Evolutionary conservation across 1,139 yeast species (phyloP), one percentile per base, ranked within the genome.

Genomic region (Lodderomyces jiufengensis): DNA sequence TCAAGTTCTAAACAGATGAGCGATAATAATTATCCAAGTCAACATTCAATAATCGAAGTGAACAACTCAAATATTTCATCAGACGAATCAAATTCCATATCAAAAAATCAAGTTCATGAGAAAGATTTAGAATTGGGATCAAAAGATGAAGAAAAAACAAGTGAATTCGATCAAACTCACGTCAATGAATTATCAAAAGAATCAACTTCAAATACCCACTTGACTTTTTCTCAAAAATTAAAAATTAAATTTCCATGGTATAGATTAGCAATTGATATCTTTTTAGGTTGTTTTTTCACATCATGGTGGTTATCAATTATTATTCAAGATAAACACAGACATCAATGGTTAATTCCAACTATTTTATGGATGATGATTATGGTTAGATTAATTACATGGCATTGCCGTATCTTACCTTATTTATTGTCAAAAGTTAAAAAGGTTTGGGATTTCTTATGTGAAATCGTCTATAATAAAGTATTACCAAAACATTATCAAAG

Each of bases 291-390:
- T 29, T 73, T 79, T 46, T 78, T 78, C 64, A 78, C 84, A 4
- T 70, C 80, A 3, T 79, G 84, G 84, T 79, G 84, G 84, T 52
- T 78, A 26, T 71, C 82, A 10, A 75, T 79, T 37, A 39, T 79
- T 21, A 72, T 69, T 39, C 84, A 78, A 52, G 54, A 68, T 4
- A 66, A 66, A 45, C 74, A 71, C 35, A 64, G 84, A 46, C 75
- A 57, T 47, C 51, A 70, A 46, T 79, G 85, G 84, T 70, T 79
- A 50, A 76, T 79, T 49, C 85, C 84, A 24, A 78, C 84, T 5
- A 54, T 77, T 26, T 50, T 78, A 31, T 78, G 78, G 74, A 63
- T 73, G 27, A 61, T 66, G 59, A 58, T 77, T 32, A 73, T 76
- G 74, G 63, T 71, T 13, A 64, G 84, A 31, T 58, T 78, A 40